Conservation (phyloP, 768 basidiomycete species). For the Albatrellus ellisii region DNA sequence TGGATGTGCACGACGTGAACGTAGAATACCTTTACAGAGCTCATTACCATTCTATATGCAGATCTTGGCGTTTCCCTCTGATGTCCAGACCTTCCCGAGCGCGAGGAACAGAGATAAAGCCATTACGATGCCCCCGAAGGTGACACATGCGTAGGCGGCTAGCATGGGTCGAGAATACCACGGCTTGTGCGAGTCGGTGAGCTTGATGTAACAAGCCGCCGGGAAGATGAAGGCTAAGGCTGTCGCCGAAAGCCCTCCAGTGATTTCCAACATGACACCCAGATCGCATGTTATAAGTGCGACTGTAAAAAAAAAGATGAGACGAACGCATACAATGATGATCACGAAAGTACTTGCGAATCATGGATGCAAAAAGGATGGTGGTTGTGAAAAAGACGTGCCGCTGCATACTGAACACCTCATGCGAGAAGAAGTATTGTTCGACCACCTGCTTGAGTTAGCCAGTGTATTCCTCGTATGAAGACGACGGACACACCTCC, state of each 20-base stretch:
- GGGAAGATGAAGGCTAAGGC: constrained; percentile 90
- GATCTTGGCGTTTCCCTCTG: constrained; percentile 57
- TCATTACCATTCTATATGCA: no score
- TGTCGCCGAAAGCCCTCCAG: constrained; percentile 91
- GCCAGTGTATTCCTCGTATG: background rate
- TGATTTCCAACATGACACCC: constrained; percentile 96
- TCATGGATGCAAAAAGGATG: constrained; percentile 71
- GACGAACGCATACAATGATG: background rate
- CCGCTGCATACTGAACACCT: constrained; percentile 66
- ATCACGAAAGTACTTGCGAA: constrained; percentile 36
- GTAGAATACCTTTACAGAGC: no score
- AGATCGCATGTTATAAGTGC: constrained; percentile 90
- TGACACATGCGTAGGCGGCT: constrained; percentile 59
- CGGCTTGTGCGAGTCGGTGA: constrained; percentile 38
- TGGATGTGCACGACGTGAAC: no score
- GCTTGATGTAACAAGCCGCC: constrained; percentile 74
- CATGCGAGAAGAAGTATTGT: constrained; percentile 89
- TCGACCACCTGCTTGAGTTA: constrained; percentile 61
- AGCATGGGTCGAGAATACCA: constrained; percentile 56
- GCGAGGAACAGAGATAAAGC: constrained; percentile 65
- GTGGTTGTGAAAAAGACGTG: constrained; percentile 86
- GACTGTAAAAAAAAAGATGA: constrained; percentile 32
- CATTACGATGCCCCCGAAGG: constrained; percentile 71
- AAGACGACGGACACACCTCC: constrained; percentile 39
- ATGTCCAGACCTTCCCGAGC: constrained; percentile 65